Base-by-base conservation (phyloP, 768 basidiomycete genomes). In the Serendipita vermifera region DNA sequence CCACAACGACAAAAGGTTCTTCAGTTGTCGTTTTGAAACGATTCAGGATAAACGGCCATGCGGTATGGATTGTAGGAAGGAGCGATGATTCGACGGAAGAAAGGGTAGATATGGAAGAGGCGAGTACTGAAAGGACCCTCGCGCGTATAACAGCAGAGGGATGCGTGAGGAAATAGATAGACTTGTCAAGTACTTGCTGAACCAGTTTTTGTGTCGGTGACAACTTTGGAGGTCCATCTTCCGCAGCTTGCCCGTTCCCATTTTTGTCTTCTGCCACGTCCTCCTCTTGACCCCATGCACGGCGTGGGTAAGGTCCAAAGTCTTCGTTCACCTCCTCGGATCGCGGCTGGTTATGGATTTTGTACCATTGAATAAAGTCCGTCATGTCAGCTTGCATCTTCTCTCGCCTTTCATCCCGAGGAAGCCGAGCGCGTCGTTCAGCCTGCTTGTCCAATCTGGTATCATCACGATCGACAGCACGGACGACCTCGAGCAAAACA, bases 21-120 rank as follows among this genome's bases (percentile, higher is more conserved):
- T n/a, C n/a, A n/a, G n/a, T n/a, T 0, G 73, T 39, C 63, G 91
- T 88, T 3, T 67, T 65, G 11, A 98, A 73, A 5, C 94, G 78
- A 62, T 90, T 90, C 56, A 98, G 70, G 61, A 99, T 80, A 67
- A 84, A 88, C n/a, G 90, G 89, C 96, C 96, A 99, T 1, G 87
- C 85, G 20, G 78, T 77, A 67, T 98, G 87, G 33, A 97, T 78
- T 3, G 85, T 76, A 2, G 91, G 87, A 36, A 98, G 76, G 15
- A 97, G 76, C 14, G 84, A 79, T 11, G 82, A 78, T 63, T 83
- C 83, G 0, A 69, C 63, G 76, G 77, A 20, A 82, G 72, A 54
- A 15, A 75, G 65, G 4, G 92, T 81, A 0, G 85, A 78, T 3
- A 87, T 79, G 1, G 92, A 81, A 1, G 81, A 77, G 11, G 78